Percentiles rank a stretch among this genome's conserved stretches.
Evolutionary conservation across 192 early-diverging fungal genomes (phyloP).

Genomic region (Lunasporangiospora selenospora): DNA sequence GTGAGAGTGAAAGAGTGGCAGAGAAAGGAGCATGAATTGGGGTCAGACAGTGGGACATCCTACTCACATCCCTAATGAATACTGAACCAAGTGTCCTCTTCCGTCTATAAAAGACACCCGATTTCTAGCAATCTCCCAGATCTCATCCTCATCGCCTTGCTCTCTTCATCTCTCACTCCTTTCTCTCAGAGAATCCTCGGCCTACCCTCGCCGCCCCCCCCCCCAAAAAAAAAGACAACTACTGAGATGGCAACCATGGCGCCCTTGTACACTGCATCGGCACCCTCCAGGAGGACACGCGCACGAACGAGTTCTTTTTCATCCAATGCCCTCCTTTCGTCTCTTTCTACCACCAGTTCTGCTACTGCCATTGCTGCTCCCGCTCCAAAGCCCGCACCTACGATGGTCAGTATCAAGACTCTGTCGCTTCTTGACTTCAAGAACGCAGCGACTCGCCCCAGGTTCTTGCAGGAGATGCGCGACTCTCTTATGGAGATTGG

Average conservation of each 20-base stretch:
- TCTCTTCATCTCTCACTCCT: too few relatives aligned
- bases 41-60: too few relatives aligned
- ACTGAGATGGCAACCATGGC: neutral
- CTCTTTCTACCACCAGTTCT: neutral
- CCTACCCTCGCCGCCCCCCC: neutral
- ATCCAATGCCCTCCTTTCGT: neutral
- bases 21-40: too few relatives aligned
- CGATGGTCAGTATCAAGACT: slow-evolving; percentile 12
- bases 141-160: too few relatives aligned
- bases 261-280: neutral
- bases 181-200: too few relatives aligned
- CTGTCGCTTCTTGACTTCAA: slow-evolving; percentile 33
- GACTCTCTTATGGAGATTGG: slow-evolving; percentile 60
- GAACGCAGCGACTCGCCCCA: slow-evolving; percentile 18
- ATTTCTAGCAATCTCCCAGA: too few relatives aligned
- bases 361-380: neutral
- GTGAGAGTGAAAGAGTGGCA: too few relatives aligned
- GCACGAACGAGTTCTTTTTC: neutral
- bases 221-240: neutral
- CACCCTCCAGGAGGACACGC: too few relatives aligned
- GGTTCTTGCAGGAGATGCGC: slow-evolving; percentile 55
- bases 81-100: too few relatives aligned
- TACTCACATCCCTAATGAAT: too few relatives aligned
- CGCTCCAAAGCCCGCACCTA: neutral
- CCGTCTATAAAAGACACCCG: too few relatives aligned